Evolutionary conservation across 306 rosid species (phyloP).

Genomic region (Glycine latifolia): DNA sequence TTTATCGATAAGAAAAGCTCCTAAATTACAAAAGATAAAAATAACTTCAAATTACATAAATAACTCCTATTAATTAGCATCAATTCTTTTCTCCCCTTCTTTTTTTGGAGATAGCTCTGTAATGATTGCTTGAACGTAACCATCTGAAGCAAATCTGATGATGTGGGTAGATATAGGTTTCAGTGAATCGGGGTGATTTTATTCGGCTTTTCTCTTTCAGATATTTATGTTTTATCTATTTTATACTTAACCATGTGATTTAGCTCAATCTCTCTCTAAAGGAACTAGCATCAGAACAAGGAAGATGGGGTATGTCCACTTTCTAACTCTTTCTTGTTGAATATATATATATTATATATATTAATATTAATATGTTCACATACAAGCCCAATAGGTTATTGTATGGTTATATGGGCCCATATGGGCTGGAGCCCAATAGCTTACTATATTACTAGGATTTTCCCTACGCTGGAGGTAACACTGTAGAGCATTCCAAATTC

Average conservation of each 20-base stretch:
- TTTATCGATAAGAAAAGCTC: neutral
- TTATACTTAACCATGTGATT: conserved; percentile 45
- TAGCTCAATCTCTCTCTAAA: conserved; percentile 51
- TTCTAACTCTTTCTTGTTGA: too few relatives aligned
- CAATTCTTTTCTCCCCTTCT: neutral
- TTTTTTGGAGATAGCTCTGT: neutral
- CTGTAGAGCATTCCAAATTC: too few relatives aligned
- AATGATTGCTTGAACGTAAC: neutral
- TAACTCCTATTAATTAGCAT: neutral
- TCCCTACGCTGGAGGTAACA: too few relatives aligned
- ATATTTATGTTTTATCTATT: neutral
- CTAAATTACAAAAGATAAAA: neutral
- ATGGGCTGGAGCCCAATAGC: too few relatives aligned
- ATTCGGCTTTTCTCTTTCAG: conserved; percentile 4
- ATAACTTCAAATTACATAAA: neutral
- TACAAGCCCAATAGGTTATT: too few relatives aligned
- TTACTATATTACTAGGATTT: too few relatives aligned
- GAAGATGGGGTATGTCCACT: too few relatives aligned
- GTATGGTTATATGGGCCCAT: too few relatives aligned
- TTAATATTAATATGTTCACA: too few relatives aligned
- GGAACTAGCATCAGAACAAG: too few relatives aligned
- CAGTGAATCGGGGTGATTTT: conserved; percentile 6
- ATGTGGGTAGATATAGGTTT: neutral
- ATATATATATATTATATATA: too few relatives aligned
- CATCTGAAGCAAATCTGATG: neutral